Base-by-base conservation (phyloP, 345 rosid species). In the Erysimum cheiranthoides region DNA sequence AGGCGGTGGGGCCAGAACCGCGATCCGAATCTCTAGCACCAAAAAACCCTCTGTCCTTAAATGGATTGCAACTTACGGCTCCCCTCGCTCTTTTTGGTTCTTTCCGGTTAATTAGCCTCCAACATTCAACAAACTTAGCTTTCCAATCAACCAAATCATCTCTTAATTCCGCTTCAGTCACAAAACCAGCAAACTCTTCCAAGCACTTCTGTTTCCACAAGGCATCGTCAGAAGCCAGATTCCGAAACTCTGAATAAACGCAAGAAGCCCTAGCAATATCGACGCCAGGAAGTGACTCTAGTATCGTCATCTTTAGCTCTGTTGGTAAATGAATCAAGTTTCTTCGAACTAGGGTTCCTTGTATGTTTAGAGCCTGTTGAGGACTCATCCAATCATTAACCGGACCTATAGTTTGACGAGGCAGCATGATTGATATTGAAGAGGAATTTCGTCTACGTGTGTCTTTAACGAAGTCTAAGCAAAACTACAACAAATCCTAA, bases 271-370 rank as follows among this genome's bases (percentile, higher is more conserved):
- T 87, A 0, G 85, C 87, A 36, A 87, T 12, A 81, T 82, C 86
- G 12, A 11, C 50, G 5, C 81, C 95, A 25, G 79, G 77, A 64
- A 92, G 84, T 8, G 46, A 80, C 85, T 87, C 89, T 49, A 88
- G 65, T 73, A 88, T 78, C 83, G 71, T 86, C 7, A 84, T 71
- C 82, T 88, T 90, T 30, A 92, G 65, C 47, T 92, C 90, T 1
- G 81, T 69, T 0, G 96, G 96, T 65, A 46, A 5, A 16, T 46
- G 5, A 36, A 60, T 36, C 3, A 10, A 18, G 54, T 47, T 47
- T 47, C 4, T 10, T 17, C 9, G 1, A 45, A 6, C 50, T 45
- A 43, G 50, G 50, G 18, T 2, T 45, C 50, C 18, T n/a, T n/a
- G 49, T 43, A 14, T 43, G 49, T 6, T 3, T 43, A 14, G 49